These are phyloP conservation scores for Sphaerobolus stellatus DNA, from an alignment of 1,284 basidiomycete species.

Conservation along the genomic window DNA sequence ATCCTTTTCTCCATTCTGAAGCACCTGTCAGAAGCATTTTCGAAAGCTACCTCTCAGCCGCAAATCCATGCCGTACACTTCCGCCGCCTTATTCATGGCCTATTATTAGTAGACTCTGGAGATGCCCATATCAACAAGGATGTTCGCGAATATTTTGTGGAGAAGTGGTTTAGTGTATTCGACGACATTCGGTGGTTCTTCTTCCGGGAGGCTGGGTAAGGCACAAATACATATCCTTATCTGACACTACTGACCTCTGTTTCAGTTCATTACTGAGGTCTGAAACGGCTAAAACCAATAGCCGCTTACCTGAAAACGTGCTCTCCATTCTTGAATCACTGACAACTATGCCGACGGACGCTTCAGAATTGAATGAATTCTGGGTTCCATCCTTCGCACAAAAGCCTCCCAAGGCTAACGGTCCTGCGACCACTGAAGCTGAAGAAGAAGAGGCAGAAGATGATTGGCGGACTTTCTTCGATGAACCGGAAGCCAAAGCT, in stretches of 20 bases:
- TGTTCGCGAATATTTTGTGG: slow-evolving; percentile 63
- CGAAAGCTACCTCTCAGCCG: slow-evolving; percentile 44
- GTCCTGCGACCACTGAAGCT: slow-evolving; percentile 37
- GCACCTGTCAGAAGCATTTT: slow-evolving; percentile 69
- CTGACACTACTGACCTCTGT: too few species aligned
- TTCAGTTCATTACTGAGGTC: slow-evolving; percentile 13
- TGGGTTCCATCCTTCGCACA: slow-evolving; percentile 75
- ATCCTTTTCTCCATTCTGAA: slow-evolving; percentile 82
- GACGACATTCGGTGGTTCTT: slow-evolving; percentile 95
- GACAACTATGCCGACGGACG: slow-evolving; percentile 77
- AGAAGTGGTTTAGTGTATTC: slow-evolving; percentile 74
- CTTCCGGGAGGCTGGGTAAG: slow-evolving; percentile 79
- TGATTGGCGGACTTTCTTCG: slow-evolving; percentile 82
- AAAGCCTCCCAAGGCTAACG: slow-evolving; percentile 50
- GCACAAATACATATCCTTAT: slow-evolving; percentile 14
- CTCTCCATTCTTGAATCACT: slow-evolving; percentile 77
- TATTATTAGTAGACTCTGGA: slow-evolving; percentile 43
- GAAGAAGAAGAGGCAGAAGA: slow-evolving; percentile 47
- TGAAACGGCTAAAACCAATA: slow-evolving; percentile 31
- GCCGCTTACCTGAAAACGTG: slow-evolving; percentile 58
- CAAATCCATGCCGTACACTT: slow-evolving; percentile 75
- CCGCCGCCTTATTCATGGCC: slow-evolving; percentile 57
- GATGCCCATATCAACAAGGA: slow-evolving; percentile 51
- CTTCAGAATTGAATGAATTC: slow-evolving; percentile 80
- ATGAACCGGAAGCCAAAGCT: slow-evolving; percentile 48